Evolutionary conservation across 2,329 filamentous ascomycete genomes (phyloP), one percentile per base, ranked within the genome.

Genomic region (Fusarium goolgardi): DNA sequence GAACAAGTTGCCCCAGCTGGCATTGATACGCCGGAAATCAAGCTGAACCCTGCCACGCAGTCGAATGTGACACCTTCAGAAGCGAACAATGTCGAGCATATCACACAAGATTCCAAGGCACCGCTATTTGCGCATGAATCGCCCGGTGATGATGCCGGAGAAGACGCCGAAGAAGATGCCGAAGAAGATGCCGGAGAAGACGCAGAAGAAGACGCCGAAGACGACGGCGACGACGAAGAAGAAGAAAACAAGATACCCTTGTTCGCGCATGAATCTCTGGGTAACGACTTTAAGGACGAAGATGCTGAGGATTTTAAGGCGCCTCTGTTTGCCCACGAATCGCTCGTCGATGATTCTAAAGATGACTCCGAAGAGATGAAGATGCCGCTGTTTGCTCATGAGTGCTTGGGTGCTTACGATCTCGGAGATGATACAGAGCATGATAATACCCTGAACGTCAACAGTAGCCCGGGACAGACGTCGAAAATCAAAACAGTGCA

Each of bases 101-200:
- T 58, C 27, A 47, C 46, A 43, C 50, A 70, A 23, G 65, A 70
- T 8, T 37, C 71, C 23, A 72, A 75, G 49, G 76, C 78, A 2
- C 82, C 83, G 2, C 75, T 84, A 8, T 84, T 85, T 59, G 76
- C 82, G 5, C 83, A 85, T 51, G 83, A 85, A 65, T 79, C 78
- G 29, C 76, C 80, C 32, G 81, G 81, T 7, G 76, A 78, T 9
- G 77, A 79, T 49, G 75, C 76, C n/a, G 74, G 77, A 35, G 34
- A 62, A 23, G 57, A 77, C 34, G 72, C n/a, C n/a, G n/a, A n/a
- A n/a, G n/a, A n/a, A n/a, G 77, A 79, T 49, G 75, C 76, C n/a
- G 74, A 77, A 35, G 34, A 62, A 23, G 77, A 79, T 49, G 75
- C 76, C n/a, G 74, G 77, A 35, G 34, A 62, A 23, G 57, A n/a